phyloP scores from a whole-genome alignment of 345 rosid genomes.

The Trapa incisa region DNA sequence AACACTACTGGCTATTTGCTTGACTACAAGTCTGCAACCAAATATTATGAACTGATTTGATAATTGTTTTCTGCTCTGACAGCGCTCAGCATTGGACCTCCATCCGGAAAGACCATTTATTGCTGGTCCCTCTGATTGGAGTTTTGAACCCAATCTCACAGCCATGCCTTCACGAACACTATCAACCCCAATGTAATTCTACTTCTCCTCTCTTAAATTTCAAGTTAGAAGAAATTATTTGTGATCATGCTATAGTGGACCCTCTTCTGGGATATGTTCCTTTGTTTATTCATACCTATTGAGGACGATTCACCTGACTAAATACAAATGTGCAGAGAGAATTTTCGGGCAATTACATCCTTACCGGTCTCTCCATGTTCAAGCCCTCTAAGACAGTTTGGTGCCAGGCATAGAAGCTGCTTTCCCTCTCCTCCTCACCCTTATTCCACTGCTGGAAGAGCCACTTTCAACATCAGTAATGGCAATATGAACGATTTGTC shows the following conservation, averaged over 20 bases:
- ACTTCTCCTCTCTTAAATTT: not conserved
- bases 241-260: not conserved
- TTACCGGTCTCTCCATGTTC: constrained; percentile 88
- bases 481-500: constrained; percentile 44
- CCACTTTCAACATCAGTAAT: constrained; percentile 10
- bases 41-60: not conserved
- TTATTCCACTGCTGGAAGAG: constrained; percentile 33
- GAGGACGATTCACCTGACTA: not conserved
- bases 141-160: constrained; percentile 30
- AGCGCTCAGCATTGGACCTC: constrained; percentile 61
- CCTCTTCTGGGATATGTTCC: not conserved
- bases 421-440: constrained; percentile 75
- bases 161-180: constrained; percentile 24
- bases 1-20: not conserved
- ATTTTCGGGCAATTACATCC: constrained; percentile 51
- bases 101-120: constrained; percentile 35
- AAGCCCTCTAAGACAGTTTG: constrained; percentile 68
- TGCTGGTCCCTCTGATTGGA: constrained; percentile 23
- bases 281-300: not conserved
- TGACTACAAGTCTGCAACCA: not conserved
- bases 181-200: constrained; percentile 45
- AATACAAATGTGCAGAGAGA: constrained; percentile 33
- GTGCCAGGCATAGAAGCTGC: constrained; percentile 44
- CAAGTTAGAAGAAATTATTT: not conserved
- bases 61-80: constrained; percentile 1